These are phyloP conservation scores for Tetradesmus obliquus DNA, from an alignment of 139 green algal species.

Conservation along the genomic window DNA sequence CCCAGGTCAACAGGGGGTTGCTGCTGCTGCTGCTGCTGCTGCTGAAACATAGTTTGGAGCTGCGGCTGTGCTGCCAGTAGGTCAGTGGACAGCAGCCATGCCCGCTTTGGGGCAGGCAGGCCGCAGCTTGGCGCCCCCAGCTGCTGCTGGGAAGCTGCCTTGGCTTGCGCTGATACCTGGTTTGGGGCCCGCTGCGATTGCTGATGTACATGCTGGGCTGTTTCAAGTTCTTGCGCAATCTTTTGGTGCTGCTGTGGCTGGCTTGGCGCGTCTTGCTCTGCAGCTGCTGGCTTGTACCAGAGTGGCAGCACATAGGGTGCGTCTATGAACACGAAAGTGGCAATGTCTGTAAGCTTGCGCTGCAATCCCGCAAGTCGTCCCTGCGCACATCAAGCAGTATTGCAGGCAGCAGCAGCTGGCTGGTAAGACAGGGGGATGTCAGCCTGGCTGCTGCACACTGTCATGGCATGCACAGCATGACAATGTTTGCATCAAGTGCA, in stretches of 20 bases:
- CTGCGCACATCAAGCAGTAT: conserved; percentile 24
- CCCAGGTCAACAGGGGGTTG: background rate
- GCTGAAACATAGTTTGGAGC: background rate
- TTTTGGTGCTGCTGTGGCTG: conserved; percentile 21
- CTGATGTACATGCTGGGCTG: background rate
- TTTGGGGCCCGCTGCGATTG: background rate
- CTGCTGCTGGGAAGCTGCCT: background rate
- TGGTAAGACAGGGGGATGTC: background rate
- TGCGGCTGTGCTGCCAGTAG: conserved; percentile 39
- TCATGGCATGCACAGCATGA: background rate
- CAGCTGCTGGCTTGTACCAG: conserved; percentile 25
- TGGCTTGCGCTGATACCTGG: background rate
- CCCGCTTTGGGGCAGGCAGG: conserved; percentile 37
- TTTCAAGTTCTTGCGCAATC: background rate
- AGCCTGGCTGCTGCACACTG: background rate
- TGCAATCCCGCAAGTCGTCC: conserved; percentile 72
- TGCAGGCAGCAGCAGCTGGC: background rate
- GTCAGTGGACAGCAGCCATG: conserved; percentile 60
- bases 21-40: background rate
- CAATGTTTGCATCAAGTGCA: background rate
- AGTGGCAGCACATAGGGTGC: conserved; percentile 82
- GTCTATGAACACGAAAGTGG: conserved; percentile 86
- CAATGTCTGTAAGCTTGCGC: conserved; percentile 69
- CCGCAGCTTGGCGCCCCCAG: conserved; percentile 6
- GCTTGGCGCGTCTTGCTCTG: background rate